Conservation (phyloP, 345 rosid species). For the Euphorbia lathyris region DNA sequence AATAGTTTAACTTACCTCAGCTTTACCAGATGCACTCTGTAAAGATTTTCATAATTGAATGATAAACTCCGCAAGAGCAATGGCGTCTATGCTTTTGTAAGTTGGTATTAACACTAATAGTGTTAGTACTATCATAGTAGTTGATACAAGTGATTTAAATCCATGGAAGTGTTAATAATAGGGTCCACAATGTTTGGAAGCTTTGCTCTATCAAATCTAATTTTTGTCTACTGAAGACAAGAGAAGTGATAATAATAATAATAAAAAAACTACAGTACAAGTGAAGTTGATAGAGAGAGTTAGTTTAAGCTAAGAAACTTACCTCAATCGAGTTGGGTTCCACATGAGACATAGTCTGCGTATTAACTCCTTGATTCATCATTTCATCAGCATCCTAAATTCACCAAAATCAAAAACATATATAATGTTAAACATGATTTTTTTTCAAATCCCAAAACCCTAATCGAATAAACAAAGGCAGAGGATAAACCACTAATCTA, state of each 20-base stretch:
- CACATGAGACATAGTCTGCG: conserved; percentile 50
- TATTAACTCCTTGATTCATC: conserved; percentile 77
- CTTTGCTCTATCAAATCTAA: conserved; percentile 2
- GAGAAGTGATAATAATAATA: too few relatives aligned
- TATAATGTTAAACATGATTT: background rate
- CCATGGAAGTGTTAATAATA: too few relatives aligned
- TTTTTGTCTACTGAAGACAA: background rate
- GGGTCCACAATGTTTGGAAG: too few relatives aligned
- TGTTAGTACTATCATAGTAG: too few relatives aligned
- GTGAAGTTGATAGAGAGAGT: background rate
- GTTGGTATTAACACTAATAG: too few relatives aligned
- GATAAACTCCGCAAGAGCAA: too few relatives aligned
- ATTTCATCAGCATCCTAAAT: conserved; percentile 46
- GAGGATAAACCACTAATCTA: conserved; percentile 11
- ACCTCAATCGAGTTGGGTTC: conserved; percentile 79
- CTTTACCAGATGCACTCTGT: too few relatives aligned
- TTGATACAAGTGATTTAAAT: too few relatives aligned
- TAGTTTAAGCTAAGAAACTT: background rate
- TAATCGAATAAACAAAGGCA: background rate
- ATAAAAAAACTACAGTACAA: background rate
- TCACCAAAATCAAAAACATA: conserved; percentile 2
- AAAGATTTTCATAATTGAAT: too few relatives aligned
- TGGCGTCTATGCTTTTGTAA: too few relatives aligned
- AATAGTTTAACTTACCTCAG: too few relatives aligned
- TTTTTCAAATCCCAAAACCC: conserved; percentile 28